Evolutionary conservation across 306 rosid genomes (phyloP).

Genomic region (Cajanus cajan): DNA sequence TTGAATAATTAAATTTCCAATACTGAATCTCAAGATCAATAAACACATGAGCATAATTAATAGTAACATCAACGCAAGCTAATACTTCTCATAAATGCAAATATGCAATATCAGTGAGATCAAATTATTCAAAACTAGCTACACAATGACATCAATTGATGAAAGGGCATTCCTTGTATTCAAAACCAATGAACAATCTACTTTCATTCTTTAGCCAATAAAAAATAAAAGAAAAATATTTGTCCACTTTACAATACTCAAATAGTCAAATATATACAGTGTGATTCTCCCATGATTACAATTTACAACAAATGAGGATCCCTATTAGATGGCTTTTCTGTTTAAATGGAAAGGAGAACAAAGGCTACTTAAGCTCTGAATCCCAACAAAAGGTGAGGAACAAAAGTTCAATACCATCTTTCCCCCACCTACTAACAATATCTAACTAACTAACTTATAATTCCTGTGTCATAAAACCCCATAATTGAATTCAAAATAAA

Average conservation of each 20-base stretch:
- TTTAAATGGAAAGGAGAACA: not conserved
- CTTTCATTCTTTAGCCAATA: not conserved
- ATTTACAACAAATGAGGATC: not conserved
- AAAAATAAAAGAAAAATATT: not conserved
- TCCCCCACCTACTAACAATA: not conserved
- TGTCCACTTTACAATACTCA: not conserved
- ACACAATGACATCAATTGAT: not conserved
- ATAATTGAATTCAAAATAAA: not conserved
- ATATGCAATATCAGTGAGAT: not conserved
- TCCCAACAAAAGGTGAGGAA: not conserved
- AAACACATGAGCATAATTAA: not conserved
- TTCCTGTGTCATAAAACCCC: not conserved
- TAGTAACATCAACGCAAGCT: not conserved
- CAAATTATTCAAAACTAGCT: not conserved
- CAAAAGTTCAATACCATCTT: not conserved
- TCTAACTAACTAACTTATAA: not conserved
- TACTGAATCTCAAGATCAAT: not conserved
- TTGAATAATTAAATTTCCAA: not conserved
- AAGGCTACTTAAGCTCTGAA: not conserved
- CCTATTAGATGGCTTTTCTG: not conserved
- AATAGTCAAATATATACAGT: not conserved
- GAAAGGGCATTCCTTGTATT: not conserved
- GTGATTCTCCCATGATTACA: not conserved
- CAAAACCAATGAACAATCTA: not conserved
- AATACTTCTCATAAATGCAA: not conserved